phyloP scores from a whole-genome alignment of 495 filamentous ascomycete species.

The Tuber brumale region DNA sequence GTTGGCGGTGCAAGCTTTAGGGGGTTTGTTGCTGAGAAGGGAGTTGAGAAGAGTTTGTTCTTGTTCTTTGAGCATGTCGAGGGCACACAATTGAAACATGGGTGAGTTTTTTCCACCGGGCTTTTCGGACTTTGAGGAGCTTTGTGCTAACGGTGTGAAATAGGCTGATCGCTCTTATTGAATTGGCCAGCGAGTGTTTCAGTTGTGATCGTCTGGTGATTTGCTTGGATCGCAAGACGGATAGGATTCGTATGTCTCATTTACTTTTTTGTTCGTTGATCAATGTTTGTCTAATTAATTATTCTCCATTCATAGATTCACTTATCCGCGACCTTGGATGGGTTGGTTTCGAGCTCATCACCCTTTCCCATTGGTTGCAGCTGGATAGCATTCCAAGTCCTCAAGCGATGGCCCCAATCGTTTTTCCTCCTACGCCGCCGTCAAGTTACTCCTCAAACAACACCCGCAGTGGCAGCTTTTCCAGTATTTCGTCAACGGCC shows the following conservation, averaged over 20 bases:
- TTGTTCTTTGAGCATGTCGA: slow-evolving; percentile 75
- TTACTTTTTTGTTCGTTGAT: slow-evolving; percentile 5
- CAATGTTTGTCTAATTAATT: slow-evolving; percentile 14
- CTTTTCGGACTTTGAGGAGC: slow-evolving; percentile 17
- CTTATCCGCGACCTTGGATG: slow-evolving; percentile 77
- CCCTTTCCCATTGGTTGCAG: slow-evolving; percentile 64
- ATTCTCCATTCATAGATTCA: slow-evolving; percentile 43
- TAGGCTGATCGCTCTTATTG: slow-evolving; percentile 84
- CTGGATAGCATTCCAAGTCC: slow-evolving; percentile 7
- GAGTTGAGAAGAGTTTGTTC: slow-evolving; percentile 67
- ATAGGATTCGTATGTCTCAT: slow-evolving; percentile 40
- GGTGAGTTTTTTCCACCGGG: slow-evolving; percentile 54
- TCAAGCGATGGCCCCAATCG: slow-evolving; percentile 7
- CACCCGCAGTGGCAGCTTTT: slow-evolving; percentile 37
- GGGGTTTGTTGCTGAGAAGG: slow-evolving; percentile 63
- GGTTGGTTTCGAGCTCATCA: slow-evolving; percentile 81
- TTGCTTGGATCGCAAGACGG: slow-evolving; percentile 66
- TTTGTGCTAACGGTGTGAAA: slow-evolving; percentile 19
- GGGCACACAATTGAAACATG: slow-evolving; percentile 73
- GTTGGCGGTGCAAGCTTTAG: slow-evolving; percentile 72
- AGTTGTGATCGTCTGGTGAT: slow-evolving; percentile 70
- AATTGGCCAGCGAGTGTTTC: slow-evolving; percentile 68
- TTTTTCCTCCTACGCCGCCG: neutral
- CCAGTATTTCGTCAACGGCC: slow-evolving; percentile 30
- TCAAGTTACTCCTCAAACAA: slow-evolving; percentile 40